Evolutionary conservation across 2,329 filamentous ascomycete species (phyloP), one percentile per base, ranked within the genome.

Genomic region (Exophiala sp.): DNA sequence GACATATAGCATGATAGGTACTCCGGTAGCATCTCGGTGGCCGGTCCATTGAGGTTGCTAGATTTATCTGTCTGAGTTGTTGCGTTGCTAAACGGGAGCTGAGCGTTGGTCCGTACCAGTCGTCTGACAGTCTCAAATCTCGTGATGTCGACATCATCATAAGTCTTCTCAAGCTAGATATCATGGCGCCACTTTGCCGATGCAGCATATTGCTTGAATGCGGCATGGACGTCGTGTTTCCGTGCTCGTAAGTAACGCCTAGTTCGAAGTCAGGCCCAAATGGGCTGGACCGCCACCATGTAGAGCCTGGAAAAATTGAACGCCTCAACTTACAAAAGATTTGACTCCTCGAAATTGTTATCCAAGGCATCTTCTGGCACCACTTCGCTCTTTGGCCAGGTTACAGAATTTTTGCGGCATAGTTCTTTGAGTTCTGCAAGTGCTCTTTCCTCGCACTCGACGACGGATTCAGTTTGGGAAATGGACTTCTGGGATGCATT

Each of bases 221-320:
- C 91, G 62, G 91, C 89, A 62, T 83, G 74, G 5, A 88, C 80
- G 21, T 85, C 74, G 77, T 91, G 96, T 69, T 84, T 87, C 52
- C 91, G 84, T 32, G 91, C 91, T 64, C 91, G 87, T 48, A 96
- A 78, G 69, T 87, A 96, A 55, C 91, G 89, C 58, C 89, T 92
- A 64, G 8, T 18, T 33, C 24, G 7, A 42, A 8, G 35, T 41
- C 36, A 40, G 36, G 33, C 33, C 33, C 33, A 35, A 35, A 12
- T n/a, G 33, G 33, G 12, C 33, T 35, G 33, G 12, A 35, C 33
- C 33, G 33, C 33, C 33, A 35, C 33, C 12, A 40, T 11, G 36
- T 40, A 40, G 36, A 40, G 16, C 36, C 36, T 40, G 36, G 36
- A n/a, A 14, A 40, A 40, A 40, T 40, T 12, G 36, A 40, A 40